Evolutionary conservation across 2,329 filamentous ascomycete species (phyloP).

Genomic region (Talaromyces sp.): DNA sequence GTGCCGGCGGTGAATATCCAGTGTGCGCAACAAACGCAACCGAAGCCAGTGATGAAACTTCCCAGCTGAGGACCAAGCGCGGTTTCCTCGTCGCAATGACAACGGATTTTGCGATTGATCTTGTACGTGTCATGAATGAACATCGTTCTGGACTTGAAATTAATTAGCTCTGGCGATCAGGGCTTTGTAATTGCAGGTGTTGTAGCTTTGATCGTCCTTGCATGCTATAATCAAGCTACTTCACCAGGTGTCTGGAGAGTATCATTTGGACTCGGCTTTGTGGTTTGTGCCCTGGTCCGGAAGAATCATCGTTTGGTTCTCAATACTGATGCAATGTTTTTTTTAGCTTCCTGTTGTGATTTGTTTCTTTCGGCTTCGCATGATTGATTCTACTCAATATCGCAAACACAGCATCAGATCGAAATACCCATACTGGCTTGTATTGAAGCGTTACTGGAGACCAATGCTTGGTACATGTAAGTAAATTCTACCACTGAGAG

Average conservation of each 20-base stretch:
- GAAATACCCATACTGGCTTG: constrained; percentile 45
- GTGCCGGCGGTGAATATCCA: constrained; percentile 51
- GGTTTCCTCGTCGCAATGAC: constrained; percentile 59
- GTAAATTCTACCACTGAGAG: constrained; percentile 9
- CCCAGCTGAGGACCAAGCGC: constrained; percentile 44
- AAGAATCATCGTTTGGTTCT: background rate
- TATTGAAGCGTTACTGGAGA: constrained; percentile 50
- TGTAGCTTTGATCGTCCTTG: constrained; percentile 51
- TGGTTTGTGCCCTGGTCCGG: constrained; percentile 43
- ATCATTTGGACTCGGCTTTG: constrained; percentile 49
- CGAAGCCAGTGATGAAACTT: constrained; percentile 54
- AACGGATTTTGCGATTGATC: constrained; percentile 49
- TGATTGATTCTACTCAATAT: constrained; percentile 14
- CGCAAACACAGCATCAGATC: constrained; percentile 38
- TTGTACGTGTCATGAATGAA: constrained; percentile 24
- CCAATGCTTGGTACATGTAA: constrained; percentile 48
- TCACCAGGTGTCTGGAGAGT: constrained; percentile 50
- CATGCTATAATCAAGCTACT: constrained; percentile 47
- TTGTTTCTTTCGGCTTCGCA: constrained; percentile 15
- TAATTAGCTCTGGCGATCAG: background rate
- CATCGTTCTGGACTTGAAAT: background rate
- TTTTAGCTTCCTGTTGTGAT: constrained; percentile 36
- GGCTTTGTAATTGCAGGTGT: constrained; percentile 52
- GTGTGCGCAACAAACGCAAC: constrained; percentile 48
- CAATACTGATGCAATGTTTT: constrained; percentile 39